Evolutionary conservation across 1,139 yeast genomes (phyloP).

Genomic region (Kurtzmaniella quercitrusa): DNA sequence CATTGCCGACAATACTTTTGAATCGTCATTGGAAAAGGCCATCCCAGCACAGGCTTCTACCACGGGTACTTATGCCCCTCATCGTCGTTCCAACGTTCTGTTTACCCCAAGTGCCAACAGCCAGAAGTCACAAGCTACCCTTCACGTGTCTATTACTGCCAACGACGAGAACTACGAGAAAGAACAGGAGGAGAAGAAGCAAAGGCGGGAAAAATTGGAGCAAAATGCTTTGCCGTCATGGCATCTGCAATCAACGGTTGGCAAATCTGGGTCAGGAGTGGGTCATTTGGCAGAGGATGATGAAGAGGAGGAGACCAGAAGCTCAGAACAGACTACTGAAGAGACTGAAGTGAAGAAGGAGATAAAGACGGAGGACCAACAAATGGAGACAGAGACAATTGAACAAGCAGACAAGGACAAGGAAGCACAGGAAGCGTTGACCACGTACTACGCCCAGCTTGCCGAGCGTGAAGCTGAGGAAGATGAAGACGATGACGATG

Average conservation of each 20-base stretch:
- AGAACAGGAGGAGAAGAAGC: constrained; percentile 64
- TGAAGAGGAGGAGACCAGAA: constrained; percentile 11
- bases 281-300: constrained; percentile 52
- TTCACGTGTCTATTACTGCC: constrained; percentile 89
- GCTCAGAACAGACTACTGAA: background rate
- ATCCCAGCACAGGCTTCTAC: constrained; percentile 80
- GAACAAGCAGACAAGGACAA: constrained; percentile 37
- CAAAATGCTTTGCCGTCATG: constrained; percentile 96
- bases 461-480: constrained; percentile 61
- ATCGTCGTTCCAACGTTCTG: constrained; percentile 27
- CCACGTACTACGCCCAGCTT: constrained; percentile 72
- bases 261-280: constrained; percentile 35
- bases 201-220: constrained; percentile 68
- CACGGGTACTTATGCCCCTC: constrained; percentile 55
- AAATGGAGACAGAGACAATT: constrained; percentile 11
- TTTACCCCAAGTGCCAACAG: constrained; percentile 35
- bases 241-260: constrained; percentile 91
- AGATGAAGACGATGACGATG: constrained; percentile 56
- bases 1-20: constrained; percentile 87
- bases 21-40: constrained; percentile 69
- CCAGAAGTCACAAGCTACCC: constrained; percentile 57
- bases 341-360: constrained; percentile 13
- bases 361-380: constrained; percentile 8
- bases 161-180: constrained; percentile 75
- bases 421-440: constrained; percentile 73